Evolutionary conservation across 2,329 filamentous ascomycete genomes (phyloP).

Genomic region (Immersiporthe knoxdaviesiana): DNA sequence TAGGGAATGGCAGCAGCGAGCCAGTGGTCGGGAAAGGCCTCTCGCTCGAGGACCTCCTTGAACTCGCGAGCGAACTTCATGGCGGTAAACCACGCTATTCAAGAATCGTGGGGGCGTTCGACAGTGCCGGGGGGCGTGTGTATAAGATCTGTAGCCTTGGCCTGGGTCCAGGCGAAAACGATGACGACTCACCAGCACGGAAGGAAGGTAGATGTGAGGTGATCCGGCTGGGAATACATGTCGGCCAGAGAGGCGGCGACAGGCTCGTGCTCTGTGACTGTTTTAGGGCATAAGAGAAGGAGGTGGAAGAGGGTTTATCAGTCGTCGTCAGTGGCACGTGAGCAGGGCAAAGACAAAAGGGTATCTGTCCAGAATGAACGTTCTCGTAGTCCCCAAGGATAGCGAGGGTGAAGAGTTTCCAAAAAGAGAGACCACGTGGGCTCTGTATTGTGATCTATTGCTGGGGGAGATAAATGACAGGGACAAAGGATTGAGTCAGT

Average conservation of each 20-base stretch:
- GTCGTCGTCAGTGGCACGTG: constrained; percentile 7
- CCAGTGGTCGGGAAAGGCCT: constrained; percentile 75
- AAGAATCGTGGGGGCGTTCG: background rate
- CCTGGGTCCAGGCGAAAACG: background rate
- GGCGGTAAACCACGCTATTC: constrained; percentile 18
- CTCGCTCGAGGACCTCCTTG: constrained; percentile 67
- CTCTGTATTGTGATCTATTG: background rate
- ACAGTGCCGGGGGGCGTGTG: background rate
- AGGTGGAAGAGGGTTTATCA: background rate
- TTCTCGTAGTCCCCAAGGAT: background rate
- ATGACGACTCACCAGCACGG: constrained; percentile 6
- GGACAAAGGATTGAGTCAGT: background rate
- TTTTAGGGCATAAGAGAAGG: background rate
- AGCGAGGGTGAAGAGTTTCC: background rate
- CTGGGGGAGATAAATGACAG: background rate
- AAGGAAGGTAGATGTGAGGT: background rate
- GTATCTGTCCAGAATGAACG: background rate
- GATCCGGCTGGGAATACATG: constrained; percentile 2
- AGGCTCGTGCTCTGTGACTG: background rate
- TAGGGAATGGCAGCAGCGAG: constrained; percentile 80
- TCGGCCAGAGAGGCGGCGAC: constrained; percentile 11
- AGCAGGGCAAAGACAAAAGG: background rate
- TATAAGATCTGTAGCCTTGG: background rate
- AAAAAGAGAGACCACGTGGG: background rate
- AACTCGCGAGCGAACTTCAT: constrained; percentile 92